Percentiles rank a stretch among this genome's conserved stretches.
phyloP scores from a whole-genome alignment of 176 grass and related monocot species.

The Oryza australiensis region DNA sequence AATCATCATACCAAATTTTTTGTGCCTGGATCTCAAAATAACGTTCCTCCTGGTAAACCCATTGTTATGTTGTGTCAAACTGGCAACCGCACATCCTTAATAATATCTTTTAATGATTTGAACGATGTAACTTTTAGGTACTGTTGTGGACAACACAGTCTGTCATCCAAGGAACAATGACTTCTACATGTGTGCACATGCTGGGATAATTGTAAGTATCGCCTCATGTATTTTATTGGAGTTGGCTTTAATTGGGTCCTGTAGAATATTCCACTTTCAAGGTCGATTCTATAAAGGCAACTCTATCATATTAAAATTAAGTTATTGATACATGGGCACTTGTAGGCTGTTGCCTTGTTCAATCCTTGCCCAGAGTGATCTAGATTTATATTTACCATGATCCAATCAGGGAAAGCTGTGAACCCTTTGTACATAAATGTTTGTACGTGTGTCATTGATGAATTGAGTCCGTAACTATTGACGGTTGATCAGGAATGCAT shows the following conservation, averaged over 20 bases:
- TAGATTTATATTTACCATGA: background rate
- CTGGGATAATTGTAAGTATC: conserved; percentile 82
- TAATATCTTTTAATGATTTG: background rate
- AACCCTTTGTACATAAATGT: background rate
- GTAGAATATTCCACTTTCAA: no score
- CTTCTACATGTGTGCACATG: conserved; percentile 94
- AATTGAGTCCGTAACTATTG: background rate
- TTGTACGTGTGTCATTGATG: background rate
- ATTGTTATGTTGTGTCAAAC: background rate
- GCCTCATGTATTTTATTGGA: background rate
- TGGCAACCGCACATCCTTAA: background rate
- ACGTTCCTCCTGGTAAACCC: conserved; percentile 77
- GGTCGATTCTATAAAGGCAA: no score
- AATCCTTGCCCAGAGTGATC: background rate
- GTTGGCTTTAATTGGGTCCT: background rate
- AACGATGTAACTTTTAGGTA: conserved; percentile 48
- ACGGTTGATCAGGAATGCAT: background rate
- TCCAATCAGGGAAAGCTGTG: background rate
- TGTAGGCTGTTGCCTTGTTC: background rate
- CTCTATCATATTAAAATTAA: background rate
- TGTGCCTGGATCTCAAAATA: conserved; percentile 50
- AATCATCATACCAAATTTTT: conserved; percentile 96
- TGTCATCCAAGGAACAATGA: conserved; percentile 92
- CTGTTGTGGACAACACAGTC: conserved; percentile 77
- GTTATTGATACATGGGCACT: background rate